A percentile compares a stretch with the other conserved stretches of the same genome.
Conservation (phyloP, 148 eudicot species). For the Fagopyrum esculentum region DNA sequence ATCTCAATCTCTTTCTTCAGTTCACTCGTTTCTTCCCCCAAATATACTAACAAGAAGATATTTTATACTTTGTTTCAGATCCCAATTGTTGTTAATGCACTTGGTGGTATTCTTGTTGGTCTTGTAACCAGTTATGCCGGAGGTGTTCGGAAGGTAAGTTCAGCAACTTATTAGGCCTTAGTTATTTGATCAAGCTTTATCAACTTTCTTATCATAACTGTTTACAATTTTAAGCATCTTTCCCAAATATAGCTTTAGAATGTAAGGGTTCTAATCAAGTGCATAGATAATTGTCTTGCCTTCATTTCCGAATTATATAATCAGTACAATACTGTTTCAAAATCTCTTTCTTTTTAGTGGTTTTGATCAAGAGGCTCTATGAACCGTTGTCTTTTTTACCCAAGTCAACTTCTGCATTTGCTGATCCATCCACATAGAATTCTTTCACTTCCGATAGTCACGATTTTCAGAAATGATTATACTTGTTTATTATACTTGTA, state of each 20-base stretch:
- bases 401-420: neutral
- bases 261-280: neutral
- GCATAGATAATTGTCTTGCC: neutral
- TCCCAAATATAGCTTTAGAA: neutral
- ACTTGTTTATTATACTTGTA: too few relatives aligned
- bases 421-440: too few relatives aligned
- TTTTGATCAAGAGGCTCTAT: neutral
- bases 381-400: neutral
- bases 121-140: conserved; percentile 90
- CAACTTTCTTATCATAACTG: too few relatives aligned
- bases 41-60: neutral
- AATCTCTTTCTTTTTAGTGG: neutral
- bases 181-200: neutral
- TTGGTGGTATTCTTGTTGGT: conserved; percentile 98
- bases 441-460: too few relatives aligned
- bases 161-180: neutral
- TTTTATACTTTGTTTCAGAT: conserved; percentile 40
- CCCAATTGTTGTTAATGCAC: conserved; percentile 75
- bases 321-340: neutral
- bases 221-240: too few relatives aligned
- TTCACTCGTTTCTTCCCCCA: neutral
- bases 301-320: neutral
- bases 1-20: neutral
- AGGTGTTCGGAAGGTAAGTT: conserved; percentile 86
- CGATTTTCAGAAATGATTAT: neutral